Evolutionary conservation across 352 stramenopile species (phyloP), one percentile per base, ranked within the genome.

Genomic region (Pythium aristosporum): DNA sequence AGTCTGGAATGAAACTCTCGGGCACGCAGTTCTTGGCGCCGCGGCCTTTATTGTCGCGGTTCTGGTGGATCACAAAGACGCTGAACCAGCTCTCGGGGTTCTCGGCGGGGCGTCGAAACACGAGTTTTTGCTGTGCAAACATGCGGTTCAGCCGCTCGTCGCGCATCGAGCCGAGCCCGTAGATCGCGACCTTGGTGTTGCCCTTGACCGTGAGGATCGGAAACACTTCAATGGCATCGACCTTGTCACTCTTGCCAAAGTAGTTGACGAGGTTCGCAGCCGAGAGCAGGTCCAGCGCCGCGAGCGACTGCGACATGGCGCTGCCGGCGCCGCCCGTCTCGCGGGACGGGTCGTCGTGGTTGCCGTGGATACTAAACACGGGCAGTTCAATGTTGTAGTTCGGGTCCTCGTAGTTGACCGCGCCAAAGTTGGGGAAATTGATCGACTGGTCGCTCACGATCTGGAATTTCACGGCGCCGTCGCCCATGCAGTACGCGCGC

Each of bases 1-100:
- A 99, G 52, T 98, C 85, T 0, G 98, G 98, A 42, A 99, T 99
- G 80, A 99, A 97, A 57, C 84, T 93, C 77, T 99, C 97, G 25
- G 96, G 94, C 13, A 99, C 81, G 67, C 96, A 99, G 67, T 99
- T 99, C 77, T 99, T 99, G 23, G 68, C 73, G 30, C 96, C 96
- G 20, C 85, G 74, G 37, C 91, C 80, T 61, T 93, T 89, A 41
- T 97, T 80, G 72, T 99, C 95, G 57, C 97, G 87, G 78, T 99
- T 99, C 82, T 99, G 98, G 78, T 99, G 97, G 28, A 99, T 81
- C 6, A 98, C 88, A 73, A 99, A 99, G 34, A 99, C 94, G 71
- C 98, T 99, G 71, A 99, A 99, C 91, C 95, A 99, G 21, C 82
- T 59, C 44, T 91, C 74, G 0, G 81, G 72, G 36, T 82, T 75